phyloP scores from a whole-genome alignment of 2,329 filamentous ascomycete species.

The Exophiala lecanii-corni region DNA sequence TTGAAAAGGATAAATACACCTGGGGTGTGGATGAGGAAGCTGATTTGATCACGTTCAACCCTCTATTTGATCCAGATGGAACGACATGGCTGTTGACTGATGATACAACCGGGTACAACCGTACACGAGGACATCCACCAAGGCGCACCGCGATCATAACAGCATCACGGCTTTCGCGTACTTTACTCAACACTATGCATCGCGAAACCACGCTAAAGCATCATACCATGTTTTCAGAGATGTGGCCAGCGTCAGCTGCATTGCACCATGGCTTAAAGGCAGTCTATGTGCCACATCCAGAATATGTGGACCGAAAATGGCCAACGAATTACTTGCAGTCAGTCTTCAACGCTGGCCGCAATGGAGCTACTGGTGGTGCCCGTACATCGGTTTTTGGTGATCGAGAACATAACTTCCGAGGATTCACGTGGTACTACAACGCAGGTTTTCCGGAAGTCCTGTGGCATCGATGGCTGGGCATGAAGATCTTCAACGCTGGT shows the following conservation, averaged over 20 bases:
- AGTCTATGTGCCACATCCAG: conserved; percentile 82
- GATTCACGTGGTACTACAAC: conserved; percentile 89
- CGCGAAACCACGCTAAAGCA: conserved; percentile 78
- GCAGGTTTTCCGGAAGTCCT: conserved; percentile 75
- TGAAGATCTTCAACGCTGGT: conserved; percentile 71
- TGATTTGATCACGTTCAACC: conserved; percentile 86
- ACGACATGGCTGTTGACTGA: conserved; percentile 79
- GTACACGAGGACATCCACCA: conserved; percentile 55
- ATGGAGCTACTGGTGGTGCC: conserved; percentile 69
- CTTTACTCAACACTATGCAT: conserved; percentile 82
- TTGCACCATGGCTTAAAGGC: conserved; percentile 91
- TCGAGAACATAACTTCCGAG: conserved; percentile 81
- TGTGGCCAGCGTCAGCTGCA: conserved; percentile 87
- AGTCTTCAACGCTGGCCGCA: conserved; percentile 73
- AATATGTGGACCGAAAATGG: conserved; percentile 85
- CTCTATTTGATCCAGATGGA: conserved; percentile 82
- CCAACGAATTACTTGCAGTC: conserved; percentile 70
- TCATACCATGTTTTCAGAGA: conserved; percentile 89
- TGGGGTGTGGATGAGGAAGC: conserved; percentile 92
- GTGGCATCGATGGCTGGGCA: conserved; percentile 81
- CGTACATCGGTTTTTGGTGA: conserved; percentile 72
- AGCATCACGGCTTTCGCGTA: conserved; percentile 74
- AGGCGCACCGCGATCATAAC: conserved; percentile 87
- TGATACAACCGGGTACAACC: conserved; percentile 81
- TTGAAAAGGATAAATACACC: conserved; percentile 72